Evolutionary conservation across 202 grass and related monocot genomes (phyloP), one percentile per base, ranked within the genome.

Genomic region (Digitaria exilis): DNA sequence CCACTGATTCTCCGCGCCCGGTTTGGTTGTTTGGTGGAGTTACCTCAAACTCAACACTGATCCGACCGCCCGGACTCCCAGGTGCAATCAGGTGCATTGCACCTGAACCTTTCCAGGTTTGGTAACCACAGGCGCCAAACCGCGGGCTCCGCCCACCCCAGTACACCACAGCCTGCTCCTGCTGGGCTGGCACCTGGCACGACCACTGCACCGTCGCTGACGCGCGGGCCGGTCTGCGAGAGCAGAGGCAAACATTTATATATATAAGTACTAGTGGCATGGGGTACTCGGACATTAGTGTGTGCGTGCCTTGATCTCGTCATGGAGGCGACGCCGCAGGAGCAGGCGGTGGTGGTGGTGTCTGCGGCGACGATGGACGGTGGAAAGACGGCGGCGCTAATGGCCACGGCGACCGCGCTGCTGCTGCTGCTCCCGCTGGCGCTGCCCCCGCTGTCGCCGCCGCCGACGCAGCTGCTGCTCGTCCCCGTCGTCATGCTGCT

Each of bases 361-460:
- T 4, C n/a, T n/a, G n/a, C 19, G 7, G 0, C 61, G 72, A 19
- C 35, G 45, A 80, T 73, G 76, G 76, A 80, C 22, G 57, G 57
- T 5, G 32, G 45, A 11, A 73, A 63, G 76, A 46, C 55, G 66
- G 84, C 46, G 76, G 17, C n/a, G n/a, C n/a, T n/a, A n/a, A n/a
- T n/a, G n/a, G n/a, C n/a, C n/a, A n/a, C n/a, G n/a, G n/a, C n/a
- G n/a, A n/a, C n/a, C n/a, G n/a, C 60, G 67, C 13, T 79, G 56
- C 75, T 80, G 12, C 84, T 85, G 57, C 76, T 85, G 6, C 84
- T 85, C 44, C 84, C 76, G 67, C 84, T 85, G 44, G 56, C 50
- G 66, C 55, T 85, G 84, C 84, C 84, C 0, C 84, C 84, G n/a
- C 57, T 85, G 55, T 67, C 65, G 24, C 84, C 84, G 66, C 84